Evolutionary conservation across 352 stramenopile species (phyloP), one percentile per base, ranked within the genome.

Genomic region (Achlya hypogyna): DNA sequence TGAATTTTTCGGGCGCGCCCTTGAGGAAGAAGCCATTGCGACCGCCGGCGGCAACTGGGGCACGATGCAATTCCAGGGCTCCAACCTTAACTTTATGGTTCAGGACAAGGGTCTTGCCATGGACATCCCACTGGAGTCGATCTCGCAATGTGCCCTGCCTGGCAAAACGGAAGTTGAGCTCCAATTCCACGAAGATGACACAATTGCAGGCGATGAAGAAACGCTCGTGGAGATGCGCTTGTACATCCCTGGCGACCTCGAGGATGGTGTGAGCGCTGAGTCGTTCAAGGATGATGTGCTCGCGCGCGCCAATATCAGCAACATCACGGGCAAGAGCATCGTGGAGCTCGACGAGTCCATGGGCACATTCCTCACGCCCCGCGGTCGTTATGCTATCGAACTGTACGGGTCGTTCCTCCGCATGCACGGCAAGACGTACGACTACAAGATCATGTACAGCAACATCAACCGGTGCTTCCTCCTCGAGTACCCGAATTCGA

Each of bases 391-490:
- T 71, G 89, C 86, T 6, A 93, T 99, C 63, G 95, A 99, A 78
- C 92, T 99, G 74, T 98, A 99, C 79, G 83, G 84, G 54, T 93
- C 85, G 10, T 99, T 98, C 76, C 78, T 99, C 71, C 93, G 97
- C 53, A 98, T 99, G 84, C 84, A 95, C 68, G 95, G 95, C 73
- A 96, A 96, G 72, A 98, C 97, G 70, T 99, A 99, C 77, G 96
- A 99, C 86, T 98, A 99, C 89, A 99, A 99, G 81, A 99, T 99
- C 74, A 93, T 97, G 79, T 99, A 99, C 84, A 96, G 97, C 60
- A 98, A 99, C 76, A 98, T 99, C 74, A 98, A 97, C 68, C 89
- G 96, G 29, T 96, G 99, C 56, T 99, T 99, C 72, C 70, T 99
- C 27, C 76, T 99, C 60, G 91, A 97, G 64, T 94, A 98, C 70